Conservation (phyloP, 176 grass and related monocot genomes). For the Lolium multiflorum region DNA sequence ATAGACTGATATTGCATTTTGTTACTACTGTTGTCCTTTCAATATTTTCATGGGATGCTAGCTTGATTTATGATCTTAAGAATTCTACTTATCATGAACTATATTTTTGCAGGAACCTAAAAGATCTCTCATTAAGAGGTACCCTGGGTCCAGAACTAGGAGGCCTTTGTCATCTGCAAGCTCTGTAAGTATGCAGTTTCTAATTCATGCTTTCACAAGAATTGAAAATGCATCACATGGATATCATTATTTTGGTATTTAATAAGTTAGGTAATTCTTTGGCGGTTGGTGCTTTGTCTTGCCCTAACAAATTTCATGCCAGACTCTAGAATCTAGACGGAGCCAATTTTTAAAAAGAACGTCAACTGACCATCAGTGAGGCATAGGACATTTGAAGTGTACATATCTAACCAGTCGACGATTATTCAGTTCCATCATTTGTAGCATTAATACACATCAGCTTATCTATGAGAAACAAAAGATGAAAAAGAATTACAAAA, state of each 20-base stretch:
- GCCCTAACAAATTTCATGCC: background rate
- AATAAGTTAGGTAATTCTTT: background rate
- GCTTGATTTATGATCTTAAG: conserved; percentile 28
- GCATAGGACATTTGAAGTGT: conserved; percentile 11
- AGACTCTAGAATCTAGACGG: background rate
- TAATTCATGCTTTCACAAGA: conserved; percentile 25
- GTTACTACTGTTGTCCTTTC: background rate
- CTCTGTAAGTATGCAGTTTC: conserved; percentile 74
- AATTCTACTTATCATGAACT: conserved; percentile 31
- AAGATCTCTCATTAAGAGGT: conserved; percentile 74
- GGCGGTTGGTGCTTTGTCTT: background rate
- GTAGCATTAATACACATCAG: background rate
- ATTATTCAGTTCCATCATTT: background rate
- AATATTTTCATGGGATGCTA: conserved; percentile 14
- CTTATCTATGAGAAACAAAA: conserved; percentile 19
- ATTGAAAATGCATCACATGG: conserved; percentile 26
- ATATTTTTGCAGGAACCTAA: conserved; percentile 72
- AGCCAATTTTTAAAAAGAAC: conserved; percentile 6
- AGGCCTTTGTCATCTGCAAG: conserved; percentile 73
- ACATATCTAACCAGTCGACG: background rate
- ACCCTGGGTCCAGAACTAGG: conserved; percentile 81
- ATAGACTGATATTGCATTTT: background rate
- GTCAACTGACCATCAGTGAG: background rate
- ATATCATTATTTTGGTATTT: conserved; percentile 22
- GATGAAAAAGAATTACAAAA: background rate